A percentile compares a stretch with the other conserved stretches of the same genome.
Conservation (phyloP, 2,329 filamentous ascomycete genomes). For the Cladobotryum mycophilum region DNA sequence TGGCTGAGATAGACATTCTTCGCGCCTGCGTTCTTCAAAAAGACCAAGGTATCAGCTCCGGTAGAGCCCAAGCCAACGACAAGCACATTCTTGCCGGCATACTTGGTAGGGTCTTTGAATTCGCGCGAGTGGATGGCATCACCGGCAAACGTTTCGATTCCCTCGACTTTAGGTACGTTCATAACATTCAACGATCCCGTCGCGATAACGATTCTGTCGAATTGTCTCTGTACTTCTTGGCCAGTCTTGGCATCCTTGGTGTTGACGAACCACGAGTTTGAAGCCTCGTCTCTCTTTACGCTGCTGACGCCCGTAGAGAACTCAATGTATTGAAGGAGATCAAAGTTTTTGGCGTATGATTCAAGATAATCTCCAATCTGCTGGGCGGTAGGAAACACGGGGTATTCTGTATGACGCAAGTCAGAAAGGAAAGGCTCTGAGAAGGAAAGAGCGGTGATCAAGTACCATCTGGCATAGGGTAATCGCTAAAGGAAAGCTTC, state of each 20-base stretch:
- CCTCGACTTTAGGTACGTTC: slow-evolving; percentile 30
- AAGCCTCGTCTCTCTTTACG: slow-evolving; percentile 21
- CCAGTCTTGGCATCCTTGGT: slow-evolving; percentile 19
- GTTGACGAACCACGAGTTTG: slow-evolving; percentile 23
- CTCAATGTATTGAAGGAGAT: slow-evolving; percentile 20
- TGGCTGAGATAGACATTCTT: slow-evolving; percentile 39
- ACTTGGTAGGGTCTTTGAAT: slow-evolving; percentile 27
- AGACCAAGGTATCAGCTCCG: slow-evolving; percentile 24
- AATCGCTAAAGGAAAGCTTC: slow-evolving; percentile 28
- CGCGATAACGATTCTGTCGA: slow-evolving; percentile 33
- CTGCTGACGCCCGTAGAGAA: slow-evolving; percentile 22
- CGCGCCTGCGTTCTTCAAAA: slow-evolving; percentile 24
- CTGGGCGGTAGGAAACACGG: slow-evolving; percentile 20
- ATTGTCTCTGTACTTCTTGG: slow-evolving; percentile 15
- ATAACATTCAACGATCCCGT: slow-evolving; percentile 28
- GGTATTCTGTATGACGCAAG: slow-evolving; percentile 12
- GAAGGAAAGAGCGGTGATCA: not conserved
- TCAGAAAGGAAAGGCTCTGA: too few relatives aligned
- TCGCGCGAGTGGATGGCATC: slow-evolving; percentile 33
- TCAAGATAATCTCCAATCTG: slow-evolving; percentile 27
- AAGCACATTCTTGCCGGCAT: slow-evolving; percentile 37
- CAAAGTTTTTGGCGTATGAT: slow-evolving; percentile 26
- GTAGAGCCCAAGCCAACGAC: slow-evolving; percentile 40
- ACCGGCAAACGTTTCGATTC: slow-evolving; percentile 33
- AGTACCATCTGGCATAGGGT: slow-evolving; percentile 26